These are phyloP conservation scores for Cytospora schulzeri DNA, from an alignment of 2,329 filamentous ascomycete genomes.

Conservation along the genomic window DNA sequence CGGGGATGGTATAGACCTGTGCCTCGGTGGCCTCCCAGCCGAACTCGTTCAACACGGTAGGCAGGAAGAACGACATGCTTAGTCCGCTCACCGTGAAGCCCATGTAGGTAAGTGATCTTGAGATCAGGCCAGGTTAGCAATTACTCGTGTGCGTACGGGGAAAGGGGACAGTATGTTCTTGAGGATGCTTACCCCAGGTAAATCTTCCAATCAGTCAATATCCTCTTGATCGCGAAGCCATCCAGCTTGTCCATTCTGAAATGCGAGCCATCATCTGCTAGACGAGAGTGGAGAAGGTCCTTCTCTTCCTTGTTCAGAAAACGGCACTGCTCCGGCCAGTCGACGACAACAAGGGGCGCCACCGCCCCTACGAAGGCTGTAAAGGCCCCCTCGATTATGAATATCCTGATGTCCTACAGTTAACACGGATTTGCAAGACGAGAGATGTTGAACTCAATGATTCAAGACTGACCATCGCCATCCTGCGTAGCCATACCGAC, in stretches of 20 bases:
- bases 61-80: conserved; percentile 39
- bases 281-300: conserved; percentile 43
- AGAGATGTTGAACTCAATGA: too few species aligned
- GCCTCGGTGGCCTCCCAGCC: conserved; percentile 39
- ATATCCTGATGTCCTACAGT: conserved; percentile 42
- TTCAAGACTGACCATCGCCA: too few species aligned
- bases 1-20: conserved; percentile 41
- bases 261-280: conserved; percentile 45
- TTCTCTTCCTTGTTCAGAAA: conserved; percentile 51
- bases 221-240: conserved; percentile 47
- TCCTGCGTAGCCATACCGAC: too few species aligned
- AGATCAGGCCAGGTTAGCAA: too few species aligned
- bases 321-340: conserved; percentile 37
- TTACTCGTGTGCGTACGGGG: neutral
- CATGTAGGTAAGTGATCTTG: too few species aligned
- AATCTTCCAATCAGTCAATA: conserved; percentile 50
- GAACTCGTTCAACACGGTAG: conserved; percentile 42
- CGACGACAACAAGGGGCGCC: conserved; percentile 48
- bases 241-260: conserved; percentile 56
- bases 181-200: conserved; percentile 37
- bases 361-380: conserved; percentile 45
- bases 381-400: conserved; percentile 51
- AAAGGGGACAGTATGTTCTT: neutral
- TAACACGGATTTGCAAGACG: too few species aligned
- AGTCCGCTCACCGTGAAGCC: too few species aligned